These are phyloP conservation scores for Cytospora piceae DNA, from an alignment of 2,329 filamentous ascomycete species.

Conservation along the genomic window DNA sequence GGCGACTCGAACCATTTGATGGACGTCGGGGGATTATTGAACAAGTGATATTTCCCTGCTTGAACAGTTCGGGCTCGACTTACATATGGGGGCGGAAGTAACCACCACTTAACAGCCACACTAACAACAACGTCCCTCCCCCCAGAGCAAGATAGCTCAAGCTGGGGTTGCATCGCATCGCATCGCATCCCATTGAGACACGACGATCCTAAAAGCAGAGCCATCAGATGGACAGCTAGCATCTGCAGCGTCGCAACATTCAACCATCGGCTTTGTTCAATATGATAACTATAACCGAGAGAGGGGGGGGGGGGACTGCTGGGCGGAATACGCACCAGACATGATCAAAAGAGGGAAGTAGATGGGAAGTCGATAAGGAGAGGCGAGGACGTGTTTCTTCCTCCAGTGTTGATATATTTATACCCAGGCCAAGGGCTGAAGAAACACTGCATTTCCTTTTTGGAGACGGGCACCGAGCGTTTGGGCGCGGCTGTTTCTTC, in stretches of 20 bases:
- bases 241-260: neutral
- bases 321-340: neutral
- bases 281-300: neutral
- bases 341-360: neutral
- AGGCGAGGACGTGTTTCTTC: neutral
- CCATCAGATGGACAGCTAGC: neutral
- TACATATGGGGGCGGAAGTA: neutral
- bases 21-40: slow-evolving; percentile 35
- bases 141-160: neutral
- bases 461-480: slow-evolving; percentile 10
- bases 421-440: slow-evolving; percentile 10
- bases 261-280: neutral
- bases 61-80: neutral
- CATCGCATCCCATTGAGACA: neutral
- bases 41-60: neutral
- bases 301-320: neutral
- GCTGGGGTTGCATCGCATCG: neutral
- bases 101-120: neutral
- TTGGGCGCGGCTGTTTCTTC: neutral
- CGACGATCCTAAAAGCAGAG: neutral
- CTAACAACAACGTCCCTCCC: too few species aligned
- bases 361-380: neutral
- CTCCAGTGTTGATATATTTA: slow-evolving; percentile 13
- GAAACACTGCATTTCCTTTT: neutral
- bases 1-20: slow-evolving; percentile 26